phyloP scores from a whole-genome alignment of 371 early-diverging fungal genomes.

The Batrachochytrium dendrobatidis region DNA sequence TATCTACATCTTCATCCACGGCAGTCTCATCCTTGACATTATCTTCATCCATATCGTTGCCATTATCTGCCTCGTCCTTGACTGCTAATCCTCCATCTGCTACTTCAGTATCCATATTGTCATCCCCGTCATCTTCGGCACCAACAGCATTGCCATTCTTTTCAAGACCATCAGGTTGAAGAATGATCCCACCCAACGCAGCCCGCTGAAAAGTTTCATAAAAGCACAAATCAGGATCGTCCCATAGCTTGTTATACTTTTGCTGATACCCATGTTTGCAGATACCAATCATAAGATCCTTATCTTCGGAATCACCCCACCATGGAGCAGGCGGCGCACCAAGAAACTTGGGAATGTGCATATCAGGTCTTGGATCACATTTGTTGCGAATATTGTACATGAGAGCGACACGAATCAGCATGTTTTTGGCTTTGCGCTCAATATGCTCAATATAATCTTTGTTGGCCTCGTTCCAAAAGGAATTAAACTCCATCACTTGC shows the following conservation, averaged over 20 bases:
- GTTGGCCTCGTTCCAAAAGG: constrained; percentile 62
- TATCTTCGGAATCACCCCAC: constrained; percentile 81
- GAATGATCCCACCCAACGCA: not conserved
- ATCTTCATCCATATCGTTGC: constrained; percentile 12
- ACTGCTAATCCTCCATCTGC: constrained; percentile 5
- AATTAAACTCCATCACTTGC: constrained; percentile 26
- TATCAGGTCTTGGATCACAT: constrained; percentile 35
- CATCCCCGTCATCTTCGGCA: constrained; percentile 15
- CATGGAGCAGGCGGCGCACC: constrained; percentile 58
- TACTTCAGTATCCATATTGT: constrained; percentile 9
- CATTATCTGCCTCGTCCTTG: constrained; percentile 14
- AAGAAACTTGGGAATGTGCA: constrained; percentile 52
- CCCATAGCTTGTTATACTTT: constrained; percentile 42
- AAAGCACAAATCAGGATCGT: constrained; percentile 66
- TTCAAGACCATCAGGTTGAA: not conserved
- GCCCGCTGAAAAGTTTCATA: constrained; percentile 17
- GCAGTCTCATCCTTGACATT: constrained; percentile 13
- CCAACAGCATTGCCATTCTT: constrained; percentile 18
- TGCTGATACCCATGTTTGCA: constrained; percentile 76
- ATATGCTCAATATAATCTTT: constrained; percentile 67
- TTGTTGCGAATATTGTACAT: constrained; percentile 63
- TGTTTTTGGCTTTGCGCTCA: constrained; percentile 52
- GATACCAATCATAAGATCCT: constrained; percentile 72
- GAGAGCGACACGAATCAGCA: constrained; percentile 69
- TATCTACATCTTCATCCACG: not conserved